phyloP scores from a whole-genome alignment of 371 early-diverging fungal genomes.

The Parasitella parasitica region DNA sequence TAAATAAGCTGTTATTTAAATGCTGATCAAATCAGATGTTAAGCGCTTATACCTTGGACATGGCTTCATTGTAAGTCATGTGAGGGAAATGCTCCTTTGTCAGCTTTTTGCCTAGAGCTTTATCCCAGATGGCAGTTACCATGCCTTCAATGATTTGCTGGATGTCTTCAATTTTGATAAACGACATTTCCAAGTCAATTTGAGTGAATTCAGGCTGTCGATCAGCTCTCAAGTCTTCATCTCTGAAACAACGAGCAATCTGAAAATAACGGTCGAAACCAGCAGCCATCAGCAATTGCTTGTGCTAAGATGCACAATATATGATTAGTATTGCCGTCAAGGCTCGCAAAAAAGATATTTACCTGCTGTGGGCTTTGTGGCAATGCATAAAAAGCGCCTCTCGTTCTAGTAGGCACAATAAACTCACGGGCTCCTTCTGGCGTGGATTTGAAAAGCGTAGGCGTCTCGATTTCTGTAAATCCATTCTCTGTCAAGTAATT shows the following conservation, averaged over 20 bases:
- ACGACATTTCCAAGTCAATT: constrained; percentile 91
- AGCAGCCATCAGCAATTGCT: constrained; percentile 90
- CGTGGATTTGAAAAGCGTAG: constrained; percentile 89
- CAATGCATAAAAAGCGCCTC: constrained; percentile 80
- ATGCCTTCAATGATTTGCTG: constrained; percentile 77
- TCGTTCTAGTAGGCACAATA: constrained; percentile 84
- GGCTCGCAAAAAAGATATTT: neutral
- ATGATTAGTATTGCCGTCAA: no score
- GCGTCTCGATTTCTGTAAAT: constrained; percentile 92
- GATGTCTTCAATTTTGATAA: constrained; percentile 69
- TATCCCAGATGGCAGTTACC: constrained; percentile 69
- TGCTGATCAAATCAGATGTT: neutral
- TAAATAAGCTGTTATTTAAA: neutral
- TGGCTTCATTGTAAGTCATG: constrained; percentile 83
- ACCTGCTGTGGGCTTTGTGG: constrained; percentile 94
- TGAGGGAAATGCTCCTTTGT: constrained; percentile 55
- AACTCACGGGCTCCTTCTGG: constrained; percentile 95
- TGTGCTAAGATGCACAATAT: constrained; percentile 52
- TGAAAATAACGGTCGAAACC: constrained; percentile 92
- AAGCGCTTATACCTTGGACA: constrained; percentile 58
- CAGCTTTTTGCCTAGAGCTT: constrained; percentile 53
- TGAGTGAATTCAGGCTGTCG: constrained; percentile 95
- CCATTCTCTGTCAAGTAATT: constrained; percentile 61
- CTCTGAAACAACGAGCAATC: constrained; percentile 91
- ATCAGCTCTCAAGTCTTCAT: constrained; percentile 88